Conservation (phyloP, 257 asterid genomes). For the Pogostemon cablin region DNA sequence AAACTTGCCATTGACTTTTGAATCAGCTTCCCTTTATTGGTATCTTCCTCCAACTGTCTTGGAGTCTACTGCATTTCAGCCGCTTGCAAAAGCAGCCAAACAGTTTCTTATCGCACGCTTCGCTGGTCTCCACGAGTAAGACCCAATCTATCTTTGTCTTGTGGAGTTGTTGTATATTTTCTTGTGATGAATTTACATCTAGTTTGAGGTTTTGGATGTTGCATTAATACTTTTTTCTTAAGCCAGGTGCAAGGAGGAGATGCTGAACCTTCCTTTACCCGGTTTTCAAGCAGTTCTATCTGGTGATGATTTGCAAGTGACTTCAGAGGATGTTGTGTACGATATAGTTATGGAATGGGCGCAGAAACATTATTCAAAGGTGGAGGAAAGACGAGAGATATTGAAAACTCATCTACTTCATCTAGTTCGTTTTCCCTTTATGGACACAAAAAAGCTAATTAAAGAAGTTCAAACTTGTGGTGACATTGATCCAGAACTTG, state of each 20-base stretch:
- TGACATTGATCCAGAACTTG: neutral
- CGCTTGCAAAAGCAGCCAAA: neutral
- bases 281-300: constrained; percentile 66
- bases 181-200: neutral
- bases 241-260: constrained; percentile 66
- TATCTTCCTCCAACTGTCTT: no score
- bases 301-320: constrained; percentile 70
- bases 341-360: constrained; percentile 71
- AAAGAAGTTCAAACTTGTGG: neutral
- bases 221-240: neutral
- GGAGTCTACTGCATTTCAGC: neutral
- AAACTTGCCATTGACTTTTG: no score
- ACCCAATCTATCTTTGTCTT: neutral
- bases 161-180: neutral
- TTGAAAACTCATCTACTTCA: neutral
- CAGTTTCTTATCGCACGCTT: neutral
- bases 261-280: constrained; percentile 59
- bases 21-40: no score
- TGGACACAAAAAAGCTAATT: neutral
- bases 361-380: constrained; percentile 41
- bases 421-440: neutral
- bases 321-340: constrained; percentile 70
- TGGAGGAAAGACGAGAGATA: neutral
- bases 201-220: neutral
- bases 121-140: neutral